Evolutionary conservation across 2,329 filamentous ascomycete genomes (phyloP).

Genomic region (Epichloe bromicola): DNA sequence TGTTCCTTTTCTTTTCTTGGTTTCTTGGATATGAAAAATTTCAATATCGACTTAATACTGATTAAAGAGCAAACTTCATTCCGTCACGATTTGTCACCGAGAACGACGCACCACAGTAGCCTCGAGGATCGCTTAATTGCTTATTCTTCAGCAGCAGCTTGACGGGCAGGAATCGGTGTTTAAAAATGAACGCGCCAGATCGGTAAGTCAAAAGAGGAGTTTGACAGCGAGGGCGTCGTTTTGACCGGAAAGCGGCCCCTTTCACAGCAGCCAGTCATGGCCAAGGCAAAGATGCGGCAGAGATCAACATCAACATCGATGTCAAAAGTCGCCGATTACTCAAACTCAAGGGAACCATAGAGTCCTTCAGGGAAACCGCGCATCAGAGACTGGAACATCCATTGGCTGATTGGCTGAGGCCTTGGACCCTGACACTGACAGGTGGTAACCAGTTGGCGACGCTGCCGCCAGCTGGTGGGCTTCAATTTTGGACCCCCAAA

Average conservation of each 20-base stretch:
- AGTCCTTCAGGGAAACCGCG: not conserved
- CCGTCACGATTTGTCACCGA: not conserved
- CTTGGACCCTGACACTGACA: not conserved
- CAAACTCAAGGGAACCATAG: not conserved
- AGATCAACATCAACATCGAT: not conserved
- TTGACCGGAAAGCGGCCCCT: not conserved
- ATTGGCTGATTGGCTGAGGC: not conserved
- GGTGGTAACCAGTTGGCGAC: not conserved
- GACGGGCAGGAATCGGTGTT: not conserved
- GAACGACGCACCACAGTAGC: not conserved
- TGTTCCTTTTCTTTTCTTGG: not conserved
- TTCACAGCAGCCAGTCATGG: not conserved
- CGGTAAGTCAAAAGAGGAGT: constrained; percentile 27
- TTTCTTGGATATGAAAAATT: constrained; percentile 1
- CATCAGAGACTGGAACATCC: not conserved
- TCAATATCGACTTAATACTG: not conserved
- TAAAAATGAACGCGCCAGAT: constrained; percentile 42
- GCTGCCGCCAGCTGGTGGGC: not conserved
- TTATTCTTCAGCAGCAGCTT: not conserved
- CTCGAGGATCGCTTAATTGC: not conserved
- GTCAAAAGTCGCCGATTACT: not conserved
- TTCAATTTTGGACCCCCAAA: not conserved
- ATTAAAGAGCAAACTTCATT: not conserved
- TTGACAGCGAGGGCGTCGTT: not conserved
- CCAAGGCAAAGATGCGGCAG: not conserved